Evolutionary conservation across 495 filamentous ascomycete genomes (phyloP).

Genomic region (Xylaria curta): DNA sequence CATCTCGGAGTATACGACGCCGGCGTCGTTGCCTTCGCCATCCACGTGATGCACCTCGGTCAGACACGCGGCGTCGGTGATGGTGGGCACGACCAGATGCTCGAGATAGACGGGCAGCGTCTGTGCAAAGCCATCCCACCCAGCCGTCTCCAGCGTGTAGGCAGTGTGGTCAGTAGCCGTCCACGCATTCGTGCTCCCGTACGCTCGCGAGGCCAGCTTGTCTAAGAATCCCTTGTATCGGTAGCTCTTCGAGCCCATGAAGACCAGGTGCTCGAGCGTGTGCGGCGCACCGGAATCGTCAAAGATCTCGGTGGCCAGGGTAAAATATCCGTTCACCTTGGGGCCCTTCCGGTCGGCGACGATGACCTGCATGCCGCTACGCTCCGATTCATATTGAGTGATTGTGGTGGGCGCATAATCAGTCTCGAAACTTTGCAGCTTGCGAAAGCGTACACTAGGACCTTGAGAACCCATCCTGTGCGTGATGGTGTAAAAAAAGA

Average conservation of each 20-base stretch:
- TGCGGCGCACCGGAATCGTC: conserved; percentile 96
- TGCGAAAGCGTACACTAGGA: conserved; percentile 69
- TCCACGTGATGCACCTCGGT: conserved; percentile 98
- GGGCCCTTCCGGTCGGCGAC: conserved; percentile 92
- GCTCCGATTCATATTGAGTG: conserved; percentile 78
- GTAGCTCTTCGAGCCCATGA: conserved; percentile 97
- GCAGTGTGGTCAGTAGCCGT: conserved; percentile 95
- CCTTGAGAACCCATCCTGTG: conserved; percentile 43
- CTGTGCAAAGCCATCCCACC: conserved; percentile 95
- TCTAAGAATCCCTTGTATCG: conserved; percentile 93
- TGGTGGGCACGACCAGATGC: conserved; percentile 86
- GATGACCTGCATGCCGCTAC: conserved; percentile 92
- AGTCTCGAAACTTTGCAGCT: conserved; percentile 80
- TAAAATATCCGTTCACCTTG: conserved; percentile 92
- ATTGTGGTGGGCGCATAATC: conserved; percentile 87
- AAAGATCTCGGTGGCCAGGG: conserved; percentile 94
- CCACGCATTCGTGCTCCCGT: conserved; percentile 96
- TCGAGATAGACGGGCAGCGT: conserved; percentile 96
- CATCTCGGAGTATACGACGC: conserved; percentile 99
- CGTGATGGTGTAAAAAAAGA: conserved; percentile 2
- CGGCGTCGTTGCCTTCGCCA: conserved; percentile 90
- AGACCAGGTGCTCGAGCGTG: conserved; percentile 93
- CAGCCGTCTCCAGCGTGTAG: conserved; percentile 91
- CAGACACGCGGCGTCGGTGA: conserved; percentile 91
- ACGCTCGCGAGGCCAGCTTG: conserved; percentile 89